Conservation (phyloP, 805 yeast genomes). For the Candida anglica region DNA sequence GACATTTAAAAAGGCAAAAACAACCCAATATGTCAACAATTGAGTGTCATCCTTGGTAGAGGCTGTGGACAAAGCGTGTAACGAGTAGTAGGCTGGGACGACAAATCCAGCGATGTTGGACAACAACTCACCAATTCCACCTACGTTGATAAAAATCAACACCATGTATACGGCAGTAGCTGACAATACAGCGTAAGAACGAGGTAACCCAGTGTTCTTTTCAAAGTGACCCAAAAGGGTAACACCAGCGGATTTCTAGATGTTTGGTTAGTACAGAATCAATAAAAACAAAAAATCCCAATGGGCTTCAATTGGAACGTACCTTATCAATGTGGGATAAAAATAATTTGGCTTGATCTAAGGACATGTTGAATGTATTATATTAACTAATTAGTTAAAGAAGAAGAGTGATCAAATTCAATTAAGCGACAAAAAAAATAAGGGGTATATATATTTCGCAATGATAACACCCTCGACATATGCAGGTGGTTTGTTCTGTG, state of each 20-base stretch:
- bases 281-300: constrained; percentile 27
- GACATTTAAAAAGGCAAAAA: constrained; percentile 88
- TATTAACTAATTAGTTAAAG: not conserved
- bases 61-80: constrained; percentile 75
- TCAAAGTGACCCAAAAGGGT: constrained; percentile 34
- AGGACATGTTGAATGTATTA: constrained; percentile 4
- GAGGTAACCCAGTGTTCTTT: constrained; percentile 56
- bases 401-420: no score
- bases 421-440: no score
- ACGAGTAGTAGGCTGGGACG: constrained; percentile 85
- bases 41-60: constrained; percentile 75
- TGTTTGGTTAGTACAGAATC: constrained; percentile 11
- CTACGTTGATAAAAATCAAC: constrained; percentile 81
- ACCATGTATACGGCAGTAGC: constrained; percentile 64
- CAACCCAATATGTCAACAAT: constrained; percentile 95
- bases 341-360: constrained; percentile 43
- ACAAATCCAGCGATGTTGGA: constrained; percentile 91
- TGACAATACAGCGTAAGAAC: constrained; percentile 78
- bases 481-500: no score
- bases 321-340: constrained; percentile 46
- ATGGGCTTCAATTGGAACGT: constrained; percentile 20
- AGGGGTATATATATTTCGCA: no score
- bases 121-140: constrained; percentile 91
- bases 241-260: constrained; percentile 32
- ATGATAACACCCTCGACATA: no score